Percentiles rank a stretch among this genome's conserved stretches.
phyloP scores from a whole-genome alignment of 345 rosid genomes.

The Clarkia xantiana region DNA sequence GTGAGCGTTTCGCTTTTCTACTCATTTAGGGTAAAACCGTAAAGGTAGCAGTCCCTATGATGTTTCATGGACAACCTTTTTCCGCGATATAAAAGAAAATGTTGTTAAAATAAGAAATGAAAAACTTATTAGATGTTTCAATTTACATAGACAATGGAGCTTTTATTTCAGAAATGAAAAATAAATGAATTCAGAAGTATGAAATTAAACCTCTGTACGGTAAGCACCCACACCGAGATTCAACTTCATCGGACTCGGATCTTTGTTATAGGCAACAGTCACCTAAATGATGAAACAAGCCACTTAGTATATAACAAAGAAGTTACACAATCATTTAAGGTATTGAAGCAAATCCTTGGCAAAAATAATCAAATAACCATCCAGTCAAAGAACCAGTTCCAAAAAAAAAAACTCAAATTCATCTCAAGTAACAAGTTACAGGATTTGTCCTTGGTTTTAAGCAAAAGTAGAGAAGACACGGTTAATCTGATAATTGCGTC shows the following conservation, averaged over 20 bases:
- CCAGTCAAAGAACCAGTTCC: no score
- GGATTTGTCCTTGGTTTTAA: no score
- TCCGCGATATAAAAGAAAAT: neutral
- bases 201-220: slow-evolving; percentile 58
- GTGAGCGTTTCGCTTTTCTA: neutral
- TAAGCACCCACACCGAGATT: slow-evolving; percentile 96
- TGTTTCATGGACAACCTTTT: no score
- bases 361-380: no score
- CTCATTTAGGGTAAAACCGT: neutral
- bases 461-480: no score
- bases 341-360: no score
- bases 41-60: no score
- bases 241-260: slow-evolving; percentile 74
- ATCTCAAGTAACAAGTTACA: no score
- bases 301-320: neutral
- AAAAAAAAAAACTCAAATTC: no score
- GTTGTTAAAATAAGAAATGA: neutral
- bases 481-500: no score
- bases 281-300: slow-evolving; percentile 27
- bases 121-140: neutral
- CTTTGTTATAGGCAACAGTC: slow-evolving; percentile 88
- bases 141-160: neutral
- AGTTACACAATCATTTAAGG: neutral
- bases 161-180: neutral
- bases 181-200: neutral